A percentile compares a stretch with the other conserved stretches of the same genome.
phyloP scores from a whole-genome alignment of 176 grass and related monocot genomes.

The barley (Hordeum vulgare) region DNA sequence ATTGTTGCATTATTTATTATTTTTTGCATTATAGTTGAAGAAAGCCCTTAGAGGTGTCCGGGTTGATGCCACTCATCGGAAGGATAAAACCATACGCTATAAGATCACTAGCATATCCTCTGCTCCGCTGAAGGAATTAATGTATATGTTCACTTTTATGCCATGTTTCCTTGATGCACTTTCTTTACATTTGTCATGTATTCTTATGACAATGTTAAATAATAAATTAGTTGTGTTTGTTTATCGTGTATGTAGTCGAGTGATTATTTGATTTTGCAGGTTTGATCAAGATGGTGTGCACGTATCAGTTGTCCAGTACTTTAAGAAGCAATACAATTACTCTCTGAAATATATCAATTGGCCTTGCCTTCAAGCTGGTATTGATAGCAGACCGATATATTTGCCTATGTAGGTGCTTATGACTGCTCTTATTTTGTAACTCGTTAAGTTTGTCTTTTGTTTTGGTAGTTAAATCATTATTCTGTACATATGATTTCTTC shows the following conservation, averaged over 20 bases:
- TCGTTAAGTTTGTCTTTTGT: neutral
- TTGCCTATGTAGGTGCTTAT: slow-evolving; percentile 64
- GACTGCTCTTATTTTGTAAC: neutral
- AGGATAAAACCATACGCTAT: slow-evolving; percentile 38
- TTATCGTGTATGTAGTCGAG: too few species aligned
- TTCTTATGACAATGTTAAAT: neutral
- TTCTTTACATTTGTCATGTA: neutral
- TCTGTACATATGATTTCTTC: neutral
- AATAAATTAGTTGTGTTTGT: neutral
- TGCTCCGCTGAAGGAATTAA: slow-evolving; percentile 38
- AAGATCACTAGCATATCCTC: slow-evolving; percentile 53
- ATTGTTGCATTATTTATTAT: neutral
- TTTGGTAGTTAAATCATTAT: neutral
- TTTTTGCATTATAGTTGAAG: slow-evolving; percentile 43
- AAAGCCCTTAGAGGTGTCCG: slow-evolving; percentile 59
- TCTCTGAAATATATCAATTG: slow-evolving; percentile 32
- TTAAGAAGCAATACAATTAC: slow-evolving; percentile 39
- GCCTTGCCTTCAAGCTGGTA: slow-evolving; percentile 80
- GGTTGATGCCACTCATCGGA: slow-evolving; percentile 50
- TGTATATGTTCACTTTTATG: slow-evolving; percentile 8
- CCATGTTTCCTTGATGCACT: neutral
- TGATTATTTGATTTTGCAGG: slow-evolving; percentile 24
- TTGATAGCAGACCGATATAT: slow-evolving; percentile 46
- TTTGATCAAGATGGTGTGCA: slow-evolving; percentile 48
- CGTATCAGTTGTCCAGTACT: slow-evolving; percentile 59